Evolutionary conservation across 2,329 filamentous ascomycete genomes (phyloP).

Genomic region (Aspergillus quadricinctus): DNA sequence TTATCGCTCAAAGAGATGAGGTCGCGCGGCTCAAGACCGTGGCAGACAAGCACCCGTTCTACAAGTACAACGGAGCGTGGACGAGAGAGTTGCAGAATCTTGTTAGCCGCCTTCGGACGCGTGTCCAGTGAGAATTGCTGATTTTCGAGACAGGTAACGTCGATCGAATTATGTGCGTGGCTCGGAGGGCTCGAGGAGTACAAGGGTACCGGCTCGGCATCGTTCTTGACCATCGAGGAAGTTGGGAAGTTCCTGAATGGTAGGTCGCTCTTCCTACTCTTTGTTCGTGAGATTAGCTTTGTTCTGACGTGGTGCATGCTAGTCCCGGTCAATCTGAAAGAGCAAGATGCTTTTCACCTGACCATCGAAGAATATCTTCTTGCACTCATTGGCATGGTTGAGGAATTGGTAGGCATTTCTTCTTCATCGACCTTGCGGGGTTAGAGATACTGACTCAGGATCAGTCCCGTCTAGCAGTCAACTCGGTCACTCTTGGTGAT

Average conservation of each 20-base stretch:
- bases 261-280: slow-evolving; percentile 35
- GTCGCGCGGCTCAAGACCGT: slow-evolving; percentile 66
- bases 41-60: slow-evolving; percentile 87
- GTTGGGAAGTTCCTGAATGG: slow-evolving; percentile 73
- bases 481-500: slow-evolving; percentile 89
- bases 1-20: slow-evolving; percentile 67
- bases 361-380: slow-evolving; percentile 97
- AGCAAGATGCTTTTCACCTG: slow-evolving; percentile 85
- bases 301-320: neutral
- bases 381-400: slow-evolving; percentile 77
- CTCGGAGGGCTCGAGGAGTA: slow-evolving; percentile 67
- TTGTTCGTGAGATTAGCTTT: slow-evolving; percentile 3
- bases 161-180: slow-evolving; percentile 65
- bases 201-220: slow-evolving; percentile 52
- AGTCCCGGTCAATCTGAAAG: slow-evolving; percentile 91
- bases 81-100: slow-evolving; percentile 76
- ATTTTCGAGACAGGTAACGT: slow-evolving; percentile 45
- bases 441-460: neutral
- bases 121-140: neutral
- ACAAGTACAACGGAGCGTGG: slow-evolving; percentile 95
- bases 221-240: slow-evolving; percentile 83
- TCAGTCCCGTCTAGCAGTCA: slow-evolving; percentile 78
- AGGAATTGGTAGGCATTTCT: slow-evolving; percentile 63
- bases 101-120: slow-evolving; percentile 42
- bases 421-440: neutral